Evolutionary conservation across 2,329 filamentous ascomycete genomes (phyloP).

Genomic region (Fusarium sp.): DNA sequence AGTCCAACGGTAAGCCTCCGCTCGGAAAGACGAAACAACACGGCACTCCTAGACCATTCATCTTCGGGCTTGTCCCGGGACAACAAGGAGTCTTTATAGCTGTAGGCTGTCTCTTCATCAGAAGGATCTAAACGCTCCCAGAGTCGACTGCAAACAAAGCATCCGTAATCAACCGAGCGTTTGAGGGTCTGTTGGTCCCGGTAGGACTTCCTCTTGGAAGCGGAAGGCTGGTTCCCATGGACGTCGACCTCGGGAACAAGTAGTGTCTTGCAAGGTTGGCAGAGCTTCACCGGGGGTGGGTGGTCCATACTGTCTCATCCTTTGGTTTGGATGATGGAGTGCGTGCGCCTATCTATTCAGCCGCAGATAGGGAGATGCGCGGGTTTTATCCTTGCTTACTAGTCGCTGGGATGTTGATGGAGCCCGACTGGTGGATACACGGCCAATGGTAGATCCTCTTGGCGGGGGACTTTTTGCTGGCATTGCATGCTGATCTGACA

Average conservation of each 20-base stretch:
- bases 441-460: not conserved
- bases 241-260: not conserved
- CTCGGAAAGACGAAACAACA: not conserved
- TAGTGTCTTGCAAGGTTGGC: not conserved
- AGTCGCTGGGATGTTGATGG: not conserved
- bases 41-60: not conserved
- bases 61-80: not conserved
- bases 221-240: not conserved
- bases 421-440: not conserved
- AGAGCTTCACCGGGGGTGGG: not conserved
- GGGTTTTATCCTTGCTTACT: not conserved
- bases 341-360: not conserved
- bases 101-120: not conserved
- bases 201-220: not conserved
- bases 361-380: not conserved
- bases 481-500: not conserved
- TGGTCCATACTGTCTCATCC: not conserved
- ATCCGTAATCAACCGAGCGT: not conserved
- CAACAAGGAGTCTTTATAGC: not conserved
- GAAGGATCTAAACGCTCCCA: not conserved
- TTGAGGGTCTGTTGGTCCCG: not conserved
- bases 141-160: constrained; percentile 2
- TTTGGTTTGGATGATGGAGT: not conserved
- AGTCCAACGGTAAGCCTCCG: not conserved
- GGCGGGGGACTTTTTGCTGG: not conserved